phyloP scores from a whole-genome alignment of 371 early-diverging fungal species.

The Saksenaea oblongispora region DNA sequence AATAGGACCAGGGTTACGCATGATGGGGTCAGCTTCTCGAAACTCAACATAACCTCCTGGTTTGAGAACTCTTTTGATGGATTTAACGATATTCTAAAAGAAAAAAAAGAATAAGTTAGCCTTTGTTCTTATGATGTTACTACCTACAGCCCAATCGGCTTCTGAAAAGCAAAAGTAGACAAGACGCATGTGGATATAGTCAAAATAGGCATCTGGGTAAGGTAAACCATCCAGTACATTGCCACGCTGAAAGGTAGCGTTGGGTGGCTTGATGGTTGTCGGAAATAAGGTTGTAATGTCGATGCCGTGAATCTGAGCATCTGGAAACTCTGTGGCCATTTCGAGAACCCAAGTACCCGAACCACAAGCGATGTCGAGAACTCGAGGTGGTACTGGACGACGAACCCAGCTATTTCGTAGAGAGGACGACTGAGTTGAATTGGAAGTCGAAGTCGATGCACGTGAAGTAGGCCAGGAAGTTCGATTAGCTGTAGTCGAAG shows the following conservation, averaged over 20 bases:
- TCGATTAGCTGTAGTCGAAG: constrained; percentile 2
- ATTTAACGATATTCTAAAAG: constrained; percentile 22
- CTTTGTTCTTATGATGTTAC: background rate
- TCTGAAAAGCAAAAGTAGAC: constrained; percentile 41
- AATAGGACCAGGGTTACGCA: constrained; percentile 46
- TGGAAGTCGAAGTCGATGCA: background rate
- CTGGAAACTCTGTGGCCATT: constrained; percentile 59
- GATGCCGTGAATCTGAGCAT: constrained; percentile 51
- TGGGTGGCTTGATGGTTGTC: constrained; percentile 50
- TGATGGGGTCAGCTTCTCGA: constrained; percentile 51
- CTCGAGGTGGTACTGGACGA: constrained; percentile 16
- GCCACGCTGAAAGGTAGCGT: constrained; percentile 44
- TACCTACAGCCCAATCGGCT: constrained; percentile 32
- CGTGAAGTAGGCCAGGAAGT: constrained; percentile 10
- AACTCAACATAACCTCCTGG: constrained; percentile 62
- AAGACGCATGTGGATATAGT: constrained; percentile 56
- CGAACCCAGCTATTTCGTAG: background rate
- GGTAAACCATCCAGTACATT: constrained; percentile 56
- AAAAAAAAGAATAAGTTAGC: background rate
- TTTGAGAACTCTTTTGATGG: constrained; percentile 45
- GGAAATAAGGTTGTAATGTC: constrained; percentile 53
- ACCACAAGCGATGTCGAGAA: constrained; percentile 48
- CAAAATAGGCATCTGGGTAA: constrained; percentile 53
- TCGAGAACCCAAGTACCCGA: constrained; percentile 55
- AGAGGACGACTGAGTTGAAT: constrained; percentile 1